Conservation (phyloP, 2,329 filamentous ascomycete genomes). For the Alternaria viburni region DNA sequence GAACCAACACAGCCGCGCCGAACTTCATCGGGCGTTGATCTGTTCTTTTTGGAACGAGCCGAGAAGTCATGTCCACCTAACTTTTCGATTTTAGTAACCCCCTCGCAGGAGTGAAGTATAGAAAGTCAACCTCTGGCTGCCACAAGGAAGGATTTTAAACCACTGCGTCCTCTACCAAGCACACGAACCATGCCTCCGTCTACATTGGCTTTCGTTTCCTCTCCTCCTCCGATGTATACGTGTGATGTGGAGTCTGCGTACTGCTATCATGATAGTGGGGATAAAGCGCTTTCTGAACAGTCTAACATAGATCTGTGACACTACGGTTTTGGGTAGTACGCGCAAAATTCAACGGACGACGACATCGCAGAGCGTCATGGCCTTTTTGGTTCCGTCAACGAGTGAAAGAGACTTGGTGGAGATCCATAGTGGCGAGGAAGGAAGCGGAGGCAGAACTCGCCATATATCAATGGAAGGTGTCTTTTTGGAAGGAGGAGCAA, state of each 20-base stretch:
- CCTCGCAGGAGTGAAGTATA: not conserved
- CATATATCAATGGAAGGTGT: not conserved
- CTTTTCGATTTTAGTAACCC: not conserved
- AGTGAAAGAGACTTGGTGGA: not conserved
- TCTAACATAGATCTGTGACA: not conserved
- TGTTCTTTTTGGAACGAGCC: not conserved
- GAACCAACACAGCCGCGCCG: not conserved
- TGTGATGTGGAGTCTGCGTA: rapidly evolving
- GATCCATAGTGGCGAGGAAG: not conserved
- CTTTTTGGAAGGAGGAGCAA: not conserved
- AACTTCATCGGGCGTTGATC: not conserved
- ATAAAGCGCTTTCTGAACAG: not conserved
- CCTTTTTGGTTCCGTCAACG: not conserved
- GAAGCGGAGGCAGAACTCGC: not conserved
- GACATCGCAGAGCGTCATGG: not conserved
- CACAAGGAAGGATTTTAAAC: not conserved
- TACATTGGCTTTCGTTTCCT: rapidly evolving
- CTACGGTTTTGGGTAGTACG: not conserved
- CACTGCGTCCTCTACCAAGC: rapidly evolving
- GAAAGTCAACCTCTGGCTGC: not conserved
- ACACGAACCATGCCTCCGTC: rapidly evolving
- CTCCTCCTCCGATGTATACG: not conserved
- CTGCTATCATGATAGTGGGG: not conserved
- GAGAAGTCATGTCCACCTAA: not conserved
- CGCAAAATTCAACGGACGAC: not conserved